Base-by-base conservation (phyloP, 352 stramenopile species). In the Phytophthora multivora region DNA sequence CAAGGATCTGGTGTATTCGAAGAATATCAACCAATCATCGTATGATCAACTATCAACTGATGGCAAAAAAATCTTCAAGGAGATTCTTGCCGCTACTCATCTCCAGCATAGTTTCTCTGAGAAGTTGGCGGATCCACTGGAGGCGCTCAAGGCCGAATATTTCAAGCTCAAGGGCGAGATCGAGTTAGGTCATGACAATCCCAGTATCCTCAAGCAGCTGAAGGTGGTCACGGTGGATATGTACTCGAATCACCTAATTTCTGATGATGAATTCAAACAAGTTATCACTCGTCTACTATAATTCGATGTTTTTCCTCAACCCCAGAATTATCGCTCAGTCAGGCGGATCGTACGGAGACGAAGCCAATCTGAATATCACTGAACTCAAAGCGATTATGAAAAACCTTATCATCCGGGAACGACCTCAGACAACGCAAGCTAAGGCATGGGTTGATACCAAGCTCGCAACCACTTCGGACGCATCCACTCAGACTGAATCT, bases 121-220 rank as follows among this genome's bases (percentile, higher is more conserved):
- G 0, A 19, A 47, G 16, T 28, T 64, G 0, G 4, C 33, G 0
- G 56, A 64, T 41, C 47, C 56, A n/a, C 5, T 58, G 6, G 21
- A n/a, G 3, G 8, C 12, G 2, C 33, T 62, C 4, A 28, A 12
- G 1, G 43, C 43, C 10, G 50, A 67, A 16, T 69, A 60, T 48
- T 30, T 59, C 13, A 64, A 69, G 33, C 61, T 69, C 0, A 69
- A 60, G 30, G 58, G 58, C 4, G 49, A 64, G 35, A 18, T 63
- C 35, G 19, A 59, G 11, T 13, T 63, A 21, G 60, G 51, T 2
- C 63, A 69, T 46, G 52, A 63, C 8, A 63, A 59, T 46, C 51
- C 28, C 56, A 4, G 60, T 51, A 40, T 41, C 39, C 2, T 26
- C 64, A 1, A 45, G 16, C 0, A 30, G 10, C n/a, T 64, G 3